Conservation (phyloP, 2,329 filamentous ascomycete species). For the Cladophialophora bantiana region DNA sequence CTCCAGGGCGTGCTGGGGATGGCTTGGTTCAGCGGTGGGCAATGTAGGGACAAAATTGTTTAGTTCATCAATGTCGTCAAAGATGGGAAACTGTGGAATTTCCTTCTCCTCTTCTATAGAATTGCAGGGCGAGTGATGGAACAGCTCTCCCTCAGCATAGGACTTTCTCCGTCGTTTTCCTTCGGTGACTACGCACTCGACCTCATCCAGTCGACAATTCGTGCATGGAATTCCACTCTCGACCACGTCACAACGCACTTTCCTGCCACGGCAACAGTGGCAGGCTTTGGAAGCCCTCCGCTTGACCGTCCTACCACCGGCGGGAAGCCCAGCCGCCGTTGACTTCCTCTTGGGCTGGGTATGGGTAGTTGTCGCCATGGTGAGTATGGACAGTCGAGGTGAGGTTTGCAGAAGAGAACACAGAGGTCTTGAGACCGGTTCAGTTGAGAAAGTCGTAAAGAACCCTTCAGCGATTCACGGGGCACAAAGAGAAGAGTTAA, state of each 20-base stretch:
- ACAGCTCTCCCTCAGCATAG: slow-evolving; percentile 51
- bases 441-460: not conserved
- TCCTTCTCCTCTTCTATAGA: slow-evolving; percentile 38
- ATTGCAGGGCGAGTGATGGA: slow-evolving; percentile 37
- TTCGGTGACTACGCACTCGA: slow-evolving; percentile 70
- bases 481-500: slow-evolving; percentile 4
- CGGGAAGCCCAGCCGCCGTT: slow-evolving; percentile 62
- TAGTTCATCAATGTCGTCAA: slow-evolving; percentile 41
- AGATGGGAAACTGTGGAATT: slow-evolving; percentile 40
- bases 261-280: slow-evolving; percentile 84
- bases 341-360: slow-evolving; percentile 62
- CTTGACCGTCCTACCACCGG: slow-evolving; percentile 69
- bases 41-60: slow-evolving; percentile 28
- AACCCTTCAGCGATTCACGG: not conserved
- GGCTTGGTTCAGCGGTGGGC: slow-evolving; percentile 11
- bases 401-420: not conserved
- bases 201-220: slow-evolving; percentile 72
- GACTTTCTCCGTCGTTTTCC: slow-evolving; percentile 81
- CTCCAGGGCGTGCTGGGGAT: slow-evolving; percentile 49
- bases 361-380: slow-evolving; percentile 26
- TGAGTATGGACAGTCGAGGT: not conserved
- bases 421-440: not conserved
- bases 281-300: slow-evolving; percentile 90
- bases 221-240: slow-evolving; percentile 84
- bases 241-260: slow-evolving; percentile 92